Evolutionary conservation across 179 eudicot genomes (phyloP), one percentile per base, ranked within the genome.

Genomic region (Sideroxylon spinosum): DNA sequence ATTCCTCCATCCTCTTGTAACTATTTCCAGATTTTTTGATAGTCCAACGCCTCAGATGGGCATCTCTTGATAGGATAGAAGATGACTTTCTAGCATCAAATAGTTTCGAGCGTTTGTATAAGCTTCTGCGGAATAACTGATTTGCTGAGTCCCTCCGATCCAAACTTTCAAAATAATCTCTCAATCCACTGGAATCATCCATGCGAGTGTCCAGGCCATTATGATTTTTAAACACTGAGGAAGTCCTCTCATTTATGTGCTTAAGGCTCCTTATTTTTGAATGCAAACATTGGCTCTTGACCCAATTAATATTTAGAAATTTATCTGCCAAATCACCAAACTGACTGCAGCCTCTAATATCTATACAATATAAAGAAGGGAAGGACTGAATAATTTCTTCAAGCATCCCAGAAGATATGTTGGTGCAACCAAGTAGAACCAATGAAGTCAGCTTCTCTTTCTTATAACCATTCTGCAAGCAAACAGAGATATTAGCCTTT

Each of bases 331-430:
- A 76, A 75, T 93, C 95, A 75, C 87, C 92, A 59, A 95, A 87
- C 83, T 95, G 98, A 84, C 84, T 81, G 83, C 98, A 95, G 65
- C 95, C 98, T 91, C 97, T 87, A 77, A 95, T 90, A 86, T 95
- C 97, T 75, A 95, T 80, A 73, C 78, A 84, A 56, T 91, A 87
- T 83, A 93, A 79, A 79, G 59, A 79, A 68, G 91, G 83, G 81
- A 95, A 90, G 53, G 90, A 87, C 72, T 56, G 83, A 71, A 95
- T 89, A 83, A 93, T 84, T 73, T 86, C 95, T 86, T 93, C 94
- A 78, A 95, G 95, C 74, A 79, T 80, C 37, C 69, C 79, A 74
- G 89, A 84, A 80, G 92, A 83, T 81, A 95, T 79, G 83, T 85
- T 89, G 61, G 89, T 85, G 87, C 98, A 95, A 68, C 97, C 97